Evolutionary conservation across 306 rosid genomes (phyloP).

Genomic region (Adenanthera pavonina): DNA sequence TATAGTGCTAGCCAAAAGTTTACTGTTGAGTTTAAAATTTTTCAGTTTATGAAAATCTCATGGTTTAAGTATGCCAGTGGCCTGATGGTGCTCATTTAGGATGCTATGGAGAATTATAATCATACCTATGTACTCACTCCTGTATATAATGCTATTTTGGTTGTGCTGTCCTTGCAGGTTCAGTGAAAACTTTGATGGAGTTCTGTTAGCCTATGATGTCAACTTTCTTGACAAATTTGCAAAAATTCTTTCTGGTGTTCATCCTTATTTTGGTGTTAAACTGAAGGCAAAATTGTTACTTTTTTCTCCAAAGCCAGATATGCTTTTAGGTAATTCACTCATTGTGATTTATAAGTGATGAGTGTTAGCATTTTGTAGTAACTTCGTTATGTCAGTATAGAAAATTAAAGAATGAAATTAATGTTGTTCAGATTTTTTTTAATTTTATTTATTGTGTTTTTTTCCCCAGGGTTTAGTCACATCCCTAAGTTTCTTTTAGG

Average conservation of each 20-base stretch:
- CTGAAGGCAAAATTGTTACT: slow-evolving; percentile 64
- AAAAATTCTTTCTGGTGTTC: slow-evolving; percentile 56
- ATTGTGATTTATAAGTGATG: not conserved
- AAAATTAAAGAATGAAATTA: not conserved
- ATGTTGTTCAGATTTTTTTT: not conserved
- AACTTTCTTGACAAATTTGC: slow-evolving; percentile 52
- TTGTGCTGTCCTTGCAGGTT: slow-evolving; percentile 53
- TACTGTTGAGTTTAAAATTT: not conserved
- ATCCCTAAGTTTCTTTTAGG: not conserved
- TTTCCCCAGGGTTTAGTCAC: not conserved
- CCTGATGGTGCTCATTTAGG: not conserved
- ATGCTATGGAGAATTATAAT: not conserved
- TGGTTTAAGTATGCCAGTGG: not conserved
- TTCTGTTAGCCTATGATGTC: slow-evolving; percentile 74
- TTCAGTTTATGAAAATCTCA: not conserved
- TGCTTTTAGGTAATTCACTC: slow-evolving; percentile 71
- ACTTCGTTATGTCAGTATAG: not conserved
- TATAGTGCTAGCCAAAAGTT: not conserved
- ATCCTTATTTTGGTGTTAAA: slow-evolving; percentile 69
- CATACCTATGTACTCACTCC: not conserved
- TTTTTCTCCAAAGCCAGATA: slow-evolving; percentile 82
- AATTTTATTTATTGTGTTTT: not conserved
- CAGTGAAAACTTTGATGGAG: slow-evolving; percentile 74
- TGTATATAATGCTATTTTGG: not conserved
- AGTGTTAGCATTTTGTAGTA: not conserved